A percentile compares a stretch with the other conserved stretches of the same genome.
These are phyloP conservation scores for Podila clonocystis DNA, from an alignment of 192 early-diverging fungal genomes.

Conservation along the genomic window DNA sequence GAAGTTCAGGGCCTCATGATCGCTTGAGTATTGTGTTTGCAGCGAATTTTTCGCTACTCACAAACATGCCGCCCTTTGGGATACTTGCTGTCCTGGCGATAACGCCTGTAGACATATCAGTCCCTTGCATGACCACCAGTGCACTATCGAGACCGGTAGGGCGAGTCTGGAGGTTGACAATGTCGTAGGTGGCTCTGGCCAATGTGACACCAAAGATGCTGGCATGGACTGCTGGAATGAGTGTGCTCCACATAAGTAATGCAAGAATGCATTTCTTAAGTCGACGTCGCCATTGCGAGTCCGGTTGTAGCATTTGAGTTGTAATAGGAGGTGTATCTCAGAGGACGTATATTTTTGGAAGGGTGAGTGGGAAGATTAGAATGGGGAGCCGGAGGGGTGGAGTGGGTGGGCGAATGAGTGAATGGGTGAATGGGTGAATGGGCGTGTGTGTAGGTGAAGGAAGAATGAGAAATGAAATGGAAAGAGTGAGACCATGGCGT, in stretches of 20 bases:
- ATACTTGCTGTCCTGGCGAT: slow-evolving; percentile 5
- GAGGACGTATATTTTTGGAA: neutral
- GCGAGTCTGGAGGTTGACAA: slow-evolving; percentile 4
- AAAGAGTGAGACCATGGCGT: neutral
- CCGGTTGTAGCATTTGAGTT: neutral
- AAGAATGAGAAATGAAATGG: neutral
- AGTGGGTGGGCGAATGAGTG: neutral
- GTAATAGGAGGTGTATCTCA: too few species aligned
- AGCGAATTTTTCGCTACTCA: neutral
- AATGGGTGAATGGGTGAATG: neutral
- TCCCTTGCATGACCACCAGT: neutral
- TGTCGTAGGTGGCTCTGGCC: slow-evolving; percentile 14
- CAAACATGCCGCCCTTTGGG: slow-evolving; percentile 25
- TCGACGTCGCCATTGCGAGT: neutral
- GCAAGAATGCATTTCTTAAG: neutral
- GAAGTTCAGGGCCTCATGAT: too few species aligned
- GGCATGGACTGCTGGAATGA: slow-evolving; percentile 5
- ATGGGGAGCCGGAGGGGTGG: too few species aligned
- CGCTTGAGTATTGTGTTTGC: neutral
- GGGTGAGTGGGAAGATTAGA: neutral
- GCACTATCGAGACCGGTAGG: slow-evolving; percentile 3
- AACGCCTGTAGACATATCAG: neutral
- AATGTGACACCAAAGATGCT: slow-evolving; percentile 8
- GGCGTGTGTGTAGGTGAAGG: neutral
- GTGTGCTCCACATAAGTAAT: neutral